A percentile compares a stretch with the other conserved stretches of the same genome.
phyloP scores from a whole-genome alignment of 176 grass and related monocot species.

The Juncus effusus region DNA sequence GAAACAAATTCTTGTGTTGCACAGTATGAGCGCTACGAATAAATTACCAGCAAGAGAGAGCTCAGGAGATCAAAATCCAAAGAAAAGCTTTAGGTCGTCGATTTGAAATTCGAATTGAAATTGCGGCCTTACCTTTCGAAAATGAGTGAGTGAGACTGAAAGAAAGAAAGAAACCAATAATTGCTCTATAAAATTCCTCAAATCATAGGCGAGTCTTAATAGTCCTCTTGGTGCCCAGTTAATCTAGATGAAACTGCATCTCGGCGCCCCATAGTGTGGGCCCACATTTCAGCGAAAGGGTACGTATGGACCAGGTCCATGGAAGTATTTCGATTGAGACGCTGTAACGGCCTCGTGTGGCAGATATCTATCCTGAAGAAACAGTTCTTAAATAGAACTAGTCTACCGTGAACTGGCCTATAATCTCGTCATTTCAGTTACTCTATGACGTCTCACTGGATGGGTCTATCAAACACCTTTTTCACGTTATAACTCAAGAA shows the following conservation, averaged over 20 bases:
- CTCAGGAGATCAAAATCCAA: not conserved
- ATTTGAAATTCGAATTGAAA: not conserved
- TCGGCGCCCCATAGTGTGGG: not conserved
- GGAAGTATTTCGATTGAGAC: not conserved
- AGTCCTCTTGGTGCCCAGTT: not conserved
- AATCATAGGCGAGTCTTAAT: not conserved
- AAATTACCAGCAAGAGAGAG: not conserved
- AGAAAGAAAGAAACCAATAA: not conserved
- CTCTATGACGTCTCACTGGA: no score
- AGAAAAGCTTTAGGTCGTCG: not conserved
- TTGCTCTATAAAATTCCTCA: not conserved
- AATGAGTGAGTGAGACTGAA: not conserved
- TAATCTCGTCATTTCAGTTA: no score
- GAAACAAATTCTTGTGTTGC: not conserved
- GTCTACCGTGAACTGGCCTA: no score
- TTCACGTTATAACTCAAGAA: not conserved
- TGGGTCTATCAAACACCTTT: no score
- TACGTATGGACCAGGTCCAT: not conserved
- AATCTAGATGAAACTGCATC: not conserved
- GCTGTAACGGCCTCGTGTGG: not conserved
- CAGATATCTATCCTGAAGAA: not conserved
- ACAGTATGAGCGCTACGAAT: not conserved
- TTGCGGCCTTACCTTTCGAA: constrained; percentile 9
- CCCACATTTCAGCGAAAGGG: not conserved
- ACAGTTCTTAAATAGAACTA: not conserved